Evolutionary conservation across 805 yeast species (phyloP).

Genomic region (Isabelozyma heimii): DNA sequence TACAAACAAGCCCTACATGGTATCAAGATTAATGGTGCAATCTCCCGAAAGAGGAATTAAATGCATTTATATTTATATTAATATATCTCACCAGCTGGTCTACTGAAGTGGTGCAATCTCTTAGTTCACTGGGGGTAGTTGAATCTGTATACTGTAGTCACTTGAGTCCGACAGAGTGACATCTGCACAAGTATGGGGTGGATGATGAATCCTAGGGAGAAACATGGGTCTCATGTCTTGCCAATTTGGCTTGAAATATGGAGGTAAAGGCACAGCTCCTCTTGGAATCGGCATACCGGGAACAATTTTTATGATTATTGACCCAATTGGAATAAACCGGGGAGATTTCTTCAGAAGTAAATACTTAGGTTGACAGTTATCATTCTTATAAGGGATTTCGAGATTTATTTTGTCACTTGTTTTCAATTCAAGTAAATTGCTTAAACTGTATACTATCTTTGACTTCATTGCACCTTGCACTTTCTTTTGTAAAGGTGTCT

Average conservation of each 20-base stretch:
- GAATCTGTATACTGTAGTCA: conserved; percentile 28
- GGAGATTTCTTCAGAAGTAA: neutral
- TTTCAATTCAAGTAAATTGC: neutral
- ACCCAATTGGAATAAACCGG: conserved; percentile 1
- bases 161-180: conserved; percentile 1
- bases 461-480: neutral
- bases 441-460: neutral
- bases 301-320: conserved; percentile 16
- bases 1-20: too few relatives aligned
- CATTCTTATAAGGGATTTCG: neutral
- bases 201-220: neutral
- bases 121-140: conserved; percentile 13
- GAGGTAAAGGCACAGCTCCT: conserved; percentile 25
- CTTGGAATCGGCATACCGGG: conserved; percentile 25
- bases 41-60: too few relatives aligned
- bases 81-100: too few relatives aligned
- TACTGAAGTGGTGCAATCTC: too few relatives aligned
- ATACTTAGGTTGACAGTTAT: neutral
- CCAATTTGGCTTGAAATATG: neutral
- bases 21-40: too few relatives aligned
- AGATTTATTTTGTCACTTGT: neutral
- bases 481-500: too few relatives aligned
- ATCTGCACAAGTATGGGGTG: neutral
- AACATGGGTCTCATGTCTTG: neutral
- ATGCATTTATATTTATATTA: too few relatives aligned